These are phyloP conservation scores for Cladobotryum mycophilum DNA, from an alignment of 2,329 filamentous ascomycete genomes.

Conservation along the genomic window DNA sequence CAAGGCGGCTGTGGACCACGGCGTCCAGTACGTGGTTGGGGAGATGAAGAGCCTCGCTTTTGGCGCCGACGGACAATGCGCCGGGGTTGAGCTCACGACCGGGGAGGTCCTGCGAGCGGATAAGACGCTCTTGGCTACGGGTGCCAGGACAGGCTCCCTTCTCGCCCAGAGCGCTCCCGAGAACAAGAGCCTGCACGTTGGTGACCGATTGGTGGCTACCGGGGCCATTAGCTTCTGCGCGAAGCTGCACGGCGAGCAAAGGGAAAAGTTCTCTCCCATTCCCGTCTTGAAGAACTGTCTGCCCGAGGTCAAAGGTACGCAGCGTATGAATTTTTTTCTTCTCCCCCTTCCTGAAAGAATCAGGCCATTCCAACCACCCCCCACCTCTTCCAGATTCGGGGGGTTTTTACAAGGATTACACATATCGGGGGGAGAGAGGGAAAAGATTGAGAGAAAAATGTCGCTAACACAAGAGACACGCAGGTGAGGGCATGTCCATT, in stretches of 20 bases:
- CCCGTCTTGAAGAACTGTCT: conserved; percentile 48
- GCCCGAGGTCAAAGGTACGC: conserved; percentile 35
- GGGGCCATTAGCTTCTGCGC: conserved; percentile 42
- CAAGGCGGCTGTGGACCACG: conserved; percentile 43
- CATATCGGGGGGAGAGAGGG: too few species aligned
- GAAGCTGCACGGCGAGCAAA: conserved; percentile 37
- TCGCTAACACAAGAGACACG: conserved; percentile 8
- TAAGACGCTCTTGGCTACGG: conserved; percentile 48
- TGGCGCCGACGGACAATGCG: conserved; percentile 37
- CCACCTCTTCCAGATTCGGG: neutral
- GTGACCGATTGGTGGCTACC: conserved; percentile 48
- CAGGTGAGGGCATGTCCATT: conserved; percentile 38
- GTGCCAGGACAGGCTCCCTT: conserved; percentile 49
- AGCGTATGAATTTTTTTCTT: neutral
- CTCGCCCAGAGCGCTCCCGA: conserved; percentile 45
- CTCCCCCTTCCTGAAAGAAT: too few species aligned
- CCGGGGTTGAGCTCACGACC: conserved; percentile 42
- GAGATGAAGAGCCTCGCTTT: conserved; percentile 43
- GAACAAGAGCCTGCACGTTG: conserved; percentile 45
- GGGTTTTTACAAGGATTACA: too few species aligned
- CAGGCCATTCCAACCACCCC: neutral
- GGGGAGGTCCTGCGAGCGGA: conserved; percentile 44
- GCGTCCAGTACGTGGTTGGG: conserved; percentile 49
- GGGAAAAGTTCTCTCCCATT: conserved; percentile 40
- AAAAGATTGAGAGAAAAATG: neutral